Evolutionary conservation across 192 early-diverging fungal genomes (phyloP), one percentile per base, ranked within the genome.

Genomic region (Linnemannia hyalina): DNA sequence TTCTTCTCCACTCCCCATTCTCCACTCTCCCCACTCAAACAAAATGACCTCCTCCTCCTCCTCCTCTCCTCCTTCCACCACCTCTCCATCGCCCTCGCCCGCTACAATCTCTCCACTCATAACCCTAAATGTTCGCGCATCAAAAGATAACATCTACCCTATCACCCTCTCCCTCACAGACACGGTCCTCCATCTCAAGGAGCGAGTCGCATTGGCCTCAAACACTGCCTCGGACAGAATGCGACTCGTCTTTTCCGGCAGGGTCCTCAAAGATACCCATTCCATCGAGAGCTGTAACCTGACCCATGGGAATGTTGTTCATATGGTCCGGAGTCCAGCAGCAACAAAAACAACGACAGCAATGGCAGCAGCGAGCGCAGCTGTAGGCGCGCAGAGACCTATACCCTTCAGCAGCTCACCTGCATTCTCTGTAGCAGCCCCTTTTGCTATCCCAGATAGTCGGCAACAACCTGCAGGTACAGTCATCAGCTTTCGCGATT

Each of bases 201-300:
- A 90, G 20, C 90, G 92, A 55, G 94, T 98, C 73, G 91, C 94
- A 20, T 81, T 82, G 26, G 55, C 89, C 69, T 88, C 89, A 29
- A 89, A 94, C 44, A 93, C 94, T 6, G 92, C 95, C 6, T 90
- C 90, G 36, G 91, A 91, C 22, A 85, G 91, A 40, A 97, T 97
- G 81, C 91, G 97, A 18, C 92, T 99, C 68, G 98, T 99, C 78
- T 99, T 93, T 83, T 93, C 97, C 20, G 98, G 98, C 2, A 92
- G 93, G 60, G 97, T 99, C 49, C 92, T 99, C 52, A 99, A 99
- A 89, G 97, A 99, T 81, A 89, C 85, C 11, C 96, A 98, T 38
- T 90, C 83, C 6, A 85, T 99, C 29, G 75, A 82, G 6, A 81
- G 82, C 3, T 98, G 97, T 89, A 98, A 98, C 80, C 88, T 99